Evolutionary conservation across 768 basidiomycete species (phyloP).

Genomic region (Mycena rosella): DNA sequence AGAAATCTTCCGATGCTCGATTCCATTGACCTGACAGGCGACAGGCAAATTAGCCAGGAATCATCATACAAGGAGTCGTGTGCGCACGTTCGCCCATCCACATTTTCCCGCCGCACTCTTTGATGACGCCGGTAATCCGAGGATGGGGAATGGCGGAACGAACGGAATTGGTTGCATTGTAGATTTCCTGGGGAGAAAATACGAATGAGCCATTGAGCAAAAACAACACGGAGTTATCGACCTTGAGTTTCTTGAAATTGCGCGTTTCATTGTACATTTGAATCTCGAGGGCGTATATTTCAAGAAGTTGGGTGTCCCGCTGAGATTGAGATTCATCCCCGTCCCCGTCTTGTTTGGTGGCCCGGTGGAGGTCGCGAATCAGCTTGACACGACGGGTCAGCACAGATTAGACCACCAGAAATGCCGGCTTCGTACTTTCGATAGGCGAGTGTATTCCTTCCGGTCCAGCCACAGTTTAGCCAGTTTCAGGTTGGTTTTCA

Average conservation of each 20-base stretch:
- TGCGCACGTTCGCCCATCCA: constrained; percentile 98
- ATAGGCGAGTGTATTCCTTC: constrained; percentile 88
- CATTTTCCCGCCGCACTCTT: constrained; percentile 99
- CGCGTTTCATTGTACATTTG: constrained; percentile 99
- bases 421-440: constrained; percentile 65
- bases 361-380: constrained; percentile 79
- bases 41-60: constrained; percentile 7
- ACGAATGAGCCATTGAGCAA: not conserved
- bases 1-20: constrained; percentile 97
- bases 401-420: not conserved
- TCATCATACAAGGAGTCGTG: not conserved
- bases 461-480: constrained; percentile 98
- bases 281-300: constrained; percentile 98
- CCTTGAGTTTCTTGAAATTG: constrained; percentile 97
- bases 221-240: constrained; percentile 40
- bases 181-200: constrained; percentile 87
- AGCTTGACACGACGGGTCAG: constrained; percentile 61
- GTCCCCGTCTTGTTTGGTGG: constrained; percentile 71
- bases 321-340: constrained; percentile 86
- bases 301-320: constrained; percentile 92
- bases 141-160: constrained; percentile 98
- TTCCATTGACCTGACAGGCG: constrained; percentile 95
- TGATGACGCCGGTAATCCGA: constrained; percentile 98
- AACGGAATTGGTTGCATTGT: constrained; percentile 93
- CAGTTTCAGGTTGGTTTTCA: constrained; percentile 96